Percentiles rank a stretch among this genome's conserved stretches.
Evolutionary conservation across 148 eudicot species (phyloP).

Genomic region (Polygonum maritimum): DNA sequence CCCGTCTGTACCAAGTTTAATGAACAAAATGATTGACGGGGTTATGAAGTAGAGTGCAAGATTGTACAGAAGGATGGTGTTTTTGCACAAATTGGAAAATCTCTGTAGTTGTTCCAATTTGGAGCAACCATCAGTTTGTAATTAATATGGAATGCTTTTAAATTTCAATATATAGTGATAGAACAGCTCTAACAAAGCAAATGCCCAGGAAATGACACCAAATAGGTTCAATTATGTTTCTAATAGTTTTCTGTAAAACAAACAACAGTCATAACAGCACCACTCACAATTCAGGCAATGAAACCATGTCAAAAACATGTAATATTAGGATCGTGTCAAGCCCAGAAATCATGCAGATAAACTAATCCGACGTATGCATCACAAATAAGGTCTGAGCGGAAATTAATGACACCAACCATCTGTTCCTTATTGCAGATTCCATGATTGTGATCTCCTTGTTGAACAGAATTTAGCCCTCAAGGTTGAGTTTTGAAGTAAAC

Average conservation of each 20-base stretch:
- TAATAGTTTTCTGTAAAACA: not conserved
- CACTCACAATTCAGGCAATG: not conserved
- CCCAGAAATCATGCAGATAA: not conserved
- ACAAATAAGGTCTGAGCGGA: not conserved
- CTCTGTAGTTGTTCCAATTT: not conserved
- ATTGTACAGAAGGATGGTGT: not conserved
- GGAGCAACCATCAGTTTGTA: not conserved
- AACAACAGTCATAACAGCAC: not conserved
- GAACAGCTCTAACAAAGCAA: slow-evolving; percentile 1
- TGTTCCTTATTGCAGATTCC: not conserved
- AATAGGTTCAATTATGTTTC: not conserved
- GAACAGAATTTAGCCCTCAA: slow-evolving; percentile 25
- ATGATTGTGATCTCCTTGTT: not conserved
- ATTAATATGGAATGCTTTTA: not conserved
- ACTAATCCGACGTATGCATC: not conserved
- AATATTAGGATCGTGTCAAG: not conserved
- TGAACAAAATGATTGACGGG: not conserved
- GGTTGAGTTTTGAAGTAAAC: slow-evolving; percentile 69
- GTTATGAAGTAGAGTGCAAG: not conserved
- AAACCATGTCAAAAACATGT: not conserved
- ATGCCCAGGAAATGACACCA: not conserved
- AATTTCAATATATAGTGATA: not conserved
- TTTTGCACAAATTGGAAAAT: not conserved
- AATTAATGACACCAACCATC: slow-evolving; percentile 8
- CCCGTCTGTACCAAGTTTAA: not conserved